phyloP scores from a whole-genome alignment of 1,139 yeast genomes.

The Pneumocystis jirovecii region DNA sequence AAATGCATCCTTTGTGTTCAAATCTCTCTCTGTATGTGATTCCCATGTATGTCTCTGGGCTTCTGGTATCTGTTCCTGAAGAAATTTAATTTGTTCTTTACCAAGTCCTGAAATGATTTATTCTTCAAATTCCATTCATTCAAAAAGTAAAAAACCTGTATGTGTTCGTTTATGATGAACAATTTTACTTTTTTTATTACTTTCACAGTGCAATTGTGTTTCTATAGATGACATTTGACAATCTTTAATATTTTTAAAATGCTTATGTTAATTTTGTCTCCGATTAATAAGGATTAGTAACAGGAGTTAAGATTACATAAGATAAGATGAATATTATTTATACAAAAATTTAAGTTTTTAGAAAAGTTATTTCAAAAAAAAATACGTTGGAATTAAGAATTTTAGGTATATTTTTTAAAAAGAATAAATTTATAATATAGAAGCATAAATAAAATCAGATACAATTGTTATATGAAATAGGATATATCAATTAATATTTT shows the following conservation, averaged over 20 bases:
- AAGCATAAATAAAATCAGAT: too few species aligned
- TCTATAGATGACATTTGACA: not conserved
- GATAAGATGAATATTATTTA: too few species aligned
- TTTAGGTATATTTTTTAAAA: too few species aligned
- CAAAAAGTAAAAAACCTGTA: not conserved
- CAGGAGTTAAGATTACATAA: too few species aligned
- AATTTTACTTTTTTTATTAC: not conserved
- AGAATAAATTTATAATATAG: too few species aligned
- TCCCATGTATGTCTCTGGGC: not conserved
- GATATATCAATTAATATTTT: too few species aligned
- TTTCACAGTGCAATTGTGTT: not conserved
- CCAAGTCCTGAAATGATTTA: not conserved
- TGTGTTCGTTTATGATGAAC: not conserved
- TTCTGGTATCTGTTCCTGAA: not conserved
- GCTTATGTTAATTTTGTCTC: not conserved
- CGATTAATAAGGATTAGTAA: not conserved
- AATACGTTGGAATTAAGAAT: too few species aligned
- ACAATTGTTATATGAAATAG: too few species aligned
- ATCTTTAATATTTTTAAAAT: not conserved
- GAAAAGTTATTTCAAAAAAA: too few species aligned
- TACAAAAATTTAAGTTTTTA: too few species aligned
- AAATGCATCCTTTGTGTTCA: conserved; percentile 42
- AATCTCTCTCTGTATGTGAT: conserved; percentile 22
- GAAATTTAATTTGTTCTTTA: not conserved
- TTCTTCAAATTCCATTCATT: not conserved